A percentile compares a stretch with the other conserved stretches of the same genome.
phyloP scores from a whole-genome alignment of 306 rosid species.

The Aeschynomene evenia region DNA sequence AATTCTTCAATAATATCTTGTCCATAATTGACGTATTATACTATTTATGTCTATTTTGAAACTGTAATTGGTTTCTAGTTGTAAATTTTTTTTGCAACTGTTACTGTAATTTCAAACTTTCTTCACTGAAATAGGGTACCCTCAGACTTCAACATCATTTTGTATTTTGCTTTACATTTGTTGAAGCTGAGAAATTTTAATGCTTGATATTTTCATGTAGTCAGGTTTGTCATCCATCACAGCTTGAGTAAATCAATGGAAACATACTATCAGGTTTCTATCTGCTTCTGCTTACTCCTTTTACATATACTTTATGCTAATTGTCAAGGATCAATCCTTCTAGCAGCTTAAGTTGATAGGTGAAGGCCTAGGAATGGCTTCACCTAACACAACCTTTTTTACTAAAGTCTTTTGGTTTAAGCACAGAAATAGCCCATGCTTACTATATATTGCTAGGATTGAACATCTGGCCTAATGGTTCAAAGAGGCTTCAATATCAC shows the following conservation, averaged over 20 bases:
- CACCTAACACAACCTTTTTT: background rate
- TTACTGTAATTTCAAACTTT: conserved; percentile 4
- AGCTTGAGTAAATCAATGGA: conserved; percentile 98
- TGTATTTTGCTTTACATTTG: conserved; percentile 9
- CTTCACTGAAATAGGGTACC: background rate
- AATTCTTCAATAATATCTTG: conserved; percentile 12
- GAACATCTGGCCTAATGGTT: background rate
- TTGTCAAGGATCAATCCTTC: background rate
- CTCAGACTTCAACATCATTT: conserved; percentile 18
- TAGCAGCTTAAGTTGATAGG: conserved; percentile 7
- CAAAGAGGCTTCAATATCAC: background rate
- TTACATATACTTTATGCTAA: conserved; percentile 15
- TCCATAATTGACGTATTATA: background rate
- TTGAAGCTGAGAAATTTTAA: conserved; percentile 30
- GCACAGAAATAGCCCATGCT: background rate
- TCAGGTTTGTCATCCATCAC: conserved; percentile 98
- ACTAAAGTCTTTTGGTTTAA: conserved; percentile 19
- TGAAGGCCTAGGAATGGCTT: conserved; percentile 12
- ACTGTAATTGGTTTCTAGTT: conserved; percentile 23
- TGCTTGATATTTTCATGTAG: conserved; percentile 54
- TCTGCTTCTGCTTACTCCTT: conserved; percentile 25
- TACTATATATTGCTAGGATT: background rate
- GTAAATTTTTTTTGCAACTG: background rate
- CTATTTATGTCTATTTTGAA: background rate
- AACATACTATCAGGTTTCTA: conserved; percentile 88